phyloP scores from a whole-genome alignment of 345 rosid genomes.

The Ceriops decandra region DNA sequence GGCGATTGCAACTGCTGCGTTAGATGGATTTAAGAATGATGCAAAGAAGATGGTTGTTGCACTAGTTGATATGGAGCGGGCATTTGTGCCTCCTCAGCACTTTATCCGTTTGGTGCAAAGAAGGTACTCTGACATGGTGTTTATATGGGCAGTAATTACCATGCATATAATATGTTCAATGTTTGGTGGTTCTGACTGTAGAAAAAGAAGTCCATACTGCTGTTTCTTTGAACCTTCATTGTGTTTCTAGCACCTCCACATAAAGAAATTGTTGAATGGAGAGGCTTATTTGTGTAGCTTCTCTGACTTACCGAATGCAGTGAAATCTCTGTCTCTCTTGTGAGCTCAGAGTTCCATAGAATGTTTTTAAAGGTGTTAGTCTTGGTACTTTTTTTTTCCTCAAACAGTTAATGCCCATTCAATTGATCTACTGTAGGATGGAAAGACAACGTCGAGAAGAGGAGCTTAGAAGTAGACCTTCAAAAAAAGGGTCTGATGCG shows the following conservation, averaged over 20 bases:
- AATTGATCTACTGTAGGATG: slow-evolving; percentile 12
- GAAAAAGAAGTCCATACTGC: no score
- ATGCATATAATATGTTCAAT: neutral
- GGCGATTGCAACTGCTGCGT: slow-evolving; percentile 83
- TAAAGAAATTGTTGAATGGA: neutral
- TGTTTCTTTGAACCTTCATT: no score
- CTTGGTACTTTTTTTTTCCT: neutral
- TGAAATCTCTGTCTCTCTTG: neutral
- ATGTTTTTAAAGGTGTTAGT: neutral
- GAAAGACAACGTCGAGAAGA: slow-evolving; percentile 30
- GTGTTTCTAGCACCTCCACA: no score
- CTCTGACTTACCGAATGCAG: neutral
- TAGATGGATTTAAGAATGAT: slow-evolving; percentile 89
- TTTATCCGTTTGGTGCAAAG: slow-evolving; percentile 97
- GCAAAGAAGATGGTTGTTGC: slow-evolving; percentile 97
- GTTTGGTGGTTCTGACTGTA: neutral
- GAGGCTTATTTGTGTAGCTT: neutral
- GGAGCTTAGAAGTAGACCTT: slow-evolving; percentile 16
- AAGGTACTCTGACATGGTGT: slow-evolving; percentile 39
- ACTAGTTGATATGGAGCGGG: slow-evolving; percentile 98
- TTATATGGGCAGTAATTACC: neutral
- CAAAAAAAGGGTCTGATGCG: slow-evolving; percentile 16
- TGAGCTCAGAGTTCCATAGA: neutral
- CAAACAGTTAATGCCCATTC: neutral
- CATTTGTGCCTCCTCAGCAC: slow-evolving; percentile 98